Conservation (phyloP, 2,329 filamentous ascomycete species). For the Bipolaris victoriae region DNA sequence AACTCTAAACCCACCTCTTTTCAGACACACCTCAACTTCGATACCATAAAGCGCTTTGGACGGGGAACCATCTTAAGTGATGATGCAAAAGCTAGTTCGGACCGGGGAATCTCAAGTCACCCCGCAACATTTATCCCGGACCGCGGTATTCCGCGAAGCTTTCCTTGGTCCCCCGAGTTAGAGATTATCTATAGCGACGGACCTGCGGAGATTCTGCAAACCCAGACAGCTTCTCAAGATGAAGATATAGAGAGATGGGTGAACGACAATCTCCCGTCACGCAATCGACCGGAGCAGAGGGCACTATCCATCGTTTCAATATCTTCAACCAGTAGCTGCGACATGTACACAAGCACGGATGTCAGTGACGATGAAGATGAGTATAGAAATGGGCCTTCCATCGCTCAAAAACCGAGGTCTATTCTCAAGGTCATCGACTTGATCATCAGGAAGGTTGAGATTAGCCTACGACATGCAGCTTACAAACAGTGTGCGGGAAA, state of each 20-base stretch:
- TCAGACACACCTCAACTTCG: conserved; percentile 17
- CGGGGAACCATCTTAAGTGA: conserved; percentile 5
- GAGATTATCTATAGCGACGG: background rate
- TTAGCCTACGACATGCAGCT: conserved; percentile 33
- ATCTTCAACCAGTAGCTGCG: conserved; percentile 37
- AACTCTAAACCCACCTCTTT: conserved; percentile 8
- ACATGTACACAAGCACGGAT: conserved; percentile 39
- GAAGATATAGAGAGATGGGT: conserved; percentile 36
- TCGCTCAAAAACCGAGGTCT: conserved; percentile 21
- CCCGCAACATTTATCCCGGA: background rate
- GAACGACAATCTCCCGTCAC: conserved; percentile 29
- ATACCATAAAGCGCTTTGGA: background rate
- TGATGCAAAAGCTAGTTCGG: background rate
- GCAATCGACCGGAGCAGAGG: conserved; percentile 30
- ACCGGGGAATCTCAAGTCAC: conserved; percentile 8
- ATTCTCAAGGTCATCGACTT: conserved; percentile 34
- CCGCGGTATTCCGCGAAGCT: conserved; percentile 1
- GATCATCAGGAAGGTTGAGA: conserved; percentile 38
- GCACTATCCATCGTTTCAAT: conserved; percentile 35
- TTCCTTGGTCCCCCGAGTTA: background rate
- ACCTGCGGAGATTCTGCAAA: background rate
- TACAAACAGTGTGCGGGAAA: conserved; percentile 31
- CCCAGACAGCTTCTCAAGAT: conserved; percentile 11
- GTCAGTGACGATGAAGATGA: conserved; percentile 33
- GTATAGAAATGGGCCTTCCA: background rate